Evolutionary conservation across 192 early-diverging fungal genomes (phyloP).

Genomic region (Rhizoclosmatium sp.): DNA sequence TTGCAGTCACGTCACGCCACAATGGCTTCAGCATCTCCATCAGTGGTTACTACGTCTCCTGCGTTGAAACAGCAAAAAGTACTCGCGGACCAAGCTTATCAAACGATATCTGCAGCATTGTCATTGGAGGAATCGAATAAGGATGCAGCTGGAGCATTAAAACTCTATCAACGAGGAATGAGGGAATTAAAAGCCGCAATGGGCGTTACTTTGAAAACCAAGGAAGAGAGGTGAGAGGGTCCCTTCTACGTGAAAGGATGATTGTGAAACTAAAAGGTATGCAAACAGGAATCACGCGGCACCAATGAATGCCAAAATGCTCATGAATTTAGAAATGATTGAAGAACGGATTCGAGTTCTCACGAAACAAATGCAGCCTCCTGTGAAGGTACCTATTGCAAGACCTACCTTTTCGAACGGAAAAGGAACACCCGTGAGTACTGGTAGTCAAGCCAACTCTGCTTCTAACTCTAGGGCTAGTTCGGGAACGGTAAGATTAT

Average conservation of each 20-base stretch:
- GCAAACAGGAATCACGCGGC: conserved; percentile 43
- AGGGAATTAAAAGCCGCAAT: conserved; percentile 50
- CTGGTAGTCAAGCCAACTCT: background rate
- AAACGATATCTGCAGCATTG: conserved; percentile 48
- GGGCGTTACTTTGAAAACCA: conserved; percentile 30
- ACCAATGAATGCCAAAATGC: conserved; percentile 52
- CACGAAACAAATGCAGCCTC: background rate
- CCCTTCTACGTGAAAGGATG: too few relatives aligned
- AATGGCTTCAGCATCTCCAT: background rate
- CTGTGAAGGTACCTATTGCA: background rate
- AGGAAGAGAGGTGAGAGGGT: too few relatives aligned
- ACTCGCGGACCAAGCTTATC: conserved; percentile 52
- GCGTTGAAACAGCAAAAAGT: conserved; percentile 36
- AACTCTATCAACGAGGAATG: conserved; percentile 50
- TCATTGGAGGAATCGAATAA: conserved; percentile 45
- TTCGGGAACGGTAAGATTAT: background rate
- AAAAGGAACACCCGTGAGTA: background rate
- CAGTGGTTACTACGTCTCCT: background rate
- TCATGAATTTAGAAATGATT: conserved; percentile 48
- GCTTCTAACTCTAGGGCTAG: background rate
- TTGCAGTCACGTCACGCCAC: background rate
- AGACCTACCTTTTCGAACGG: background rate
- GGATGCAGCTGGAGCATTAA: conserved; percentile 31
- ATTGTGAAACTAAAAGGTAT: background rate
- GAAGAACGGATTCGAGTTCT: conserved; percentile 49